Evolutionary conservation across 192 early-diverging fungal species (phyloP).

Genomic region (Coemansia sp.): DNA sequence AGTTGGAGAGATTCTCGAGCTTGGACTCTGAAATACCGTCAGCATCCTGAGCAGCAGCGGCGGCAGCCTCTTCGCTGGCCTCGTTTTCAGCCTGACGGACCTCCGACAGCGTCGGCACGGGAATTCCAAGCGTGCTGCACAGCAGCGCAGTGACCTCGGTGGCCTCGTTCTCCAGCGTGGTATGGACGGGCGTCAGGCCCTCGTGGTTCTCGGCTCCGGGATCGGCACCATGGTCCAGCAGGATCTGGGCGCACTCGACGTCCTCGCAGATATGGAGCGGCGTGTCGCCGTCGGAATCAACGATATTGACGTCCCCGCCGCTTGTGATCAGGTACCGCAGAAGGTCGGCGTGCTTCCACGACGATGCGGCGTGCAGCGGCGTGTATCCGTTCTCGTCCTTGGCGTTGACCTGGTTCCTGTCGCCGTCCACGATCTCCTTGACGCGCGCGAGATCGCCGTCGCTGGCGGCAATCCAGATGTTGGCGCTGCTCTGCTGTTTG

Average conservation of each 20-base stretch:
- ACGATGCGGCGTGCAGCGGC: conserved; percentile 76
- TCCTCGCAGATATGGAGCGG: conserved; percentile 77
- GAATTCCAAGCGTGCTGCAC: conserved; percentile 57
- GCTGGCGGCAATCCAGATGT: conserved; percentile 71
- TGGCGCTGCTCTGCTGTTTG: conserved; percentile 28
- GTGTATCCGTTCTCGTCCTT: conserved; percentile 83
- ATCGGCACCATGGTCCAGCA: conserved; percentile 75
- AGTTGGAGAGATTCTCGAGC: conserved; percentile 56
- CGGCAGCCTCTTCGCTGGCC: conserved; percentile 21
- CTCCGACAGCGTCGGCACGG: conserved; percentile 49
- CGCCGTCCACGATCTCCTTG: conserved; percentile 57
- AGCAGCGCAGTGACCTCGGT: conserved; percentile 66
- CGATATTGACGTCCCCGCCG: conserved; percentile 68
- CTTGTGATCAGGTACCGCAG: conserved; percentile 66
- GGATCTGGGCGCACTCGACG: conserved; percentile 63
- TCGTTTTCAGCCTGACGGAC: conserved; percentile 31
- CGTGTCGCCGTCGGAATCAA: conserved; percentile 80
- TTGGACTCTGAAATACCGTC: conserved; percentile 36
- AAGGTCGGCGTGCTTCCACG: conserved; percentile 69
- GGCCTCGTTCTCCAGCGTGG: conserved; percentile 66
- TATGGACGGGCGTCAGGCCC: conserved; percentile 54
- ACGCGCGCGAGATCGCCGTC: conserved; percentile 67
- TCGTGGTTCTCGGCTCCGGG: conserved; percentile 62
- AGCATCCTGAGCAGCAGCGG: conserved; percentile 17
- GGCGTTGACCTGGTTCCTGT: conserved; percentile 58